Evolutionary conservation across 768 basidiomycete genomes (phyloP).

Genomic region (Mycena alexandri): DNA sequence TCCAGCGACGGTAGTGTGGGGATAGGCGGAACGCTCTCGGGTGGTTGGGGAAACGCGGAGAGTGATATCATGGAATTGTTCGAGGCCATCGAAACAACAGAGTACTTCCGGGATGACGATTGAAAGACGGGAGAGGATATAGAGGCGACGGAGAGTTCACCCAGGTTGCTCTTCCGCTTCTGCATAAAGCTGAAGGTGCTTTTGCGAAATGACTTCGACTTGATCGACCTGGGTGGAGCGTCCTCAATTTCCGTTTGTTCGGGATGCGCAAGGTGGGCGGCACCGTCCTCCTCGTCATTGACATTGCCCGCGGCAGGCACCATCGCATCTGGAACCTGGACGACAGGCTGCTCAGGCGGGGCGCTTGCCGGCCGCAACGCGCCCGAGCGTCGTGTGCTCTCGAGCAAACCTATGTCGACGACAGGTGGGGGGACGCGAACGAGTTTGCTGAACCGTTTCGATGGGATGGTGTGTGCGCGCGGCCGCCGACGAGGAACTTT

Average conservation of each 20-base stretch:
- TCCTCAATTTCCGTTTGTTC: not conserved
- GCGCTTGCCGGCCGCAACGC: conserved; percentile 15
- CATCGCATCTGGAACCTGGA: not conserved
- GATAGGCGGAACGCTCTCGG: conserved; percentile 17
- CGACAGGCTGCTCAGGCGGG: conserved; percentile 3
- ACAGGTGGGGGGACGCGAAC: conserved; percentile 31
- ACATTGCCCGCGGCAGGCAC: not conserved
- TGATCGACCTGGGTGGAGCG: not conserved
- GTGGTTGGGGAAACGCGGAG: conserved; percentile 33
- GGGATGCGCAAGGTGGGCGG: not conserved
- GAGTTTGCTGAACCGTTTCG: conserved; percentile 23
- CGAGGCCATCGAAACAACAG: conserved; percentile 28
- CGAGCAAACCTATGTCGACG: conserved; percentile 16
- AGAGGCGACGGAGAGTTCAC: conserved; percentile 19
- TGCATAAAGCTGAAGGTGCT: conserved; percentile 11
- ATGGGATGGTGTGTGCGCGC: conserved; percentile 28
- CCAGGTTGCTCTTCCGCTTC: conserved; percentile 13
- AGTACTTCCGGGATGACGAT: conserved; percentile 9
- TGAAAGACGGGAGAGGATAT: conserved; percentile 23
- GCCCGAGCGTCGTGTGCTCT: conserved; percentile 9
- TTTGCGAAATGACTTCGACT: conserved; percentile 15
- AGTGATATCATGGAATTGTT: conserved; percentile 30
- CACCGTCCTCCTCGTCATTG: not conserved
- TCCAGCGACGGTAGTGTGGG: conserved; percentile 17
- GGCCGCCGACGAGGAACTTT: conserved; percentile 1